Percentiles rank a stretch among this genome's conserved stretches.
These are phyloP conservation scores for Cadophora sp. DNA, from an alignment of 2,329 filamentous ascomycete species.

Conservation along the genomic window DNA sequence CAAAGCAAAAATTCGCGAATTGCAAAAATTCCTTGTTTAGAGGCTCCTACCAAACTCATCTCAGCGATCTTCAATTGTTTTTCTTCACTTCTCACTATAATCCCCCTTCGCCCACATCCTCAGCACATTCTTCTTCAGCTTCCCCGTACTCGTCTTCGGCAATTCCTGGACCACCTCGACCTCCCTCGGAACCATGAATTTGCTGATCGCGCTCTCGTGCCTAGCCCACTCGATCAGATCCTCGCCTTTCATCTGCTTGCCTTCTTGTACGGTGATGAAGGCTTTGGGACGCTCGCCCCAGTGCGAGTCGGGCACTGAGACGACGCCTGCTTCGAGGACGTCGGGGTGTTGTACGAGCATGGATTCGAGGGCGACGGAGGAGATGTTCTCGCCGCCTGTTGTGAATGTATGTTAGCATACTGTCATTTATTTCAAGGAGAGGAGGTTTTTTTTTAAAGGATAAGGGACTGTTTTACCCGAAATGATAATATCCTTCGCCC, in stretches of 20 bases:
- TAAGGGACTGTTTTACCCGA: slow-evolving; percentile 64
- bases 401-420: not conserved
- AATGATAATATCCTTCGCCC: slow-evolving; percentile 98
- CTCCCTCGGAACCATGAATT: slow-evolving; percentile 83
- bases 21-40: too few species aligned
- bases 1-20: too few species aligned
- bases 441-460: not conserved
- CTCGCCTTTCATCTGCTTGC: slow-evolving; percentile 63
- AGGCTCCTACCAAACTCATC: too few species aligned
- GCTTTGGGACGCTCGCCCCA: slow-evolving; percentile 98
- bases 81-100: slow-evolving; percentile 36
- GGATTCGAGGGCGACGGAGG: slow-evolving; percentile 87
- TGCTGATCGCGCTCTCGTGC: slow-evolving; percentile 78
- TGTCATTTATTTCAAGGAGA: not conserved
- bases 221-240: slow-evolving; percentile 89
- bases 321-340: slow-evolving; percentile 89
- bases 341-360: slow-evolving; percentile 89
- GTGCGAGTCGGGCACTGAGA: slow-evolving; percentile 84
- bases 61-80: too few species aligned
- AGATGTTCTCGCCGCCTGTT: slow-evolving; percentile 95
- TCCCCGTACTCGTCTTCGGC: slow-evolving; percentile 96
- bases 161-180: slow-evolving; percentile 84
- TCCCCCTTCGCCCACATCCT: slow-evolving; percentile 58
- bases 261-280: slow-evolving; percentile 81
- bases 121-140: slow-evolving; percentile 93